These are phyloP conservation scores for Pholiota conissans DNA, from an alignment of 768 basidiomycete genomes.

Conservation along the genomic window DNA sequence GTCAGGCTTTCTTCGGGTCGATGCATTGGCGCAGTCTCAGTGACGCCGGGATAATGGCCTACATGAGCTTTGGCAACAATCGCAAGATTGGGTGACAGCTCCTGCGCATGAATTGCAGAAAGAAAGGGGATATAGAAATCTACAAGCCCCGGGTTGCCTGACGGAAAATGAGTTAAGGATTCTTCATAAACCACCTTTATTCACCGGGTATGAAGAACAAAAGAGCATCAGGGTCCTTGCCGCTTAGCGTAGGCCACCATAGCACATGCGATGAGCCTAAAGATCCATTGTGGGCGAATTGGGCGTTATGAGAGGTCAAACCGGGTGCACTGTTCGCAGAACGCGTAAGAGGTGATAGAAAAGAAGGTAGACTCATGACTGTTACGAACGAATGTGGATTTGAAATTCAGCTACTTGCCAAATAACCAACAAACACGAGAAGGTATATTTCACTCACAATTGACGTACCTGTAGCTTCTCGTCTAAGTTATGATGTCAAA, in stretches of 20 bases:
- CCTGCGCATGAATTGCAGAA: constrained; percentile 41
- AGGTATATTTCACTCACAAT: no score
- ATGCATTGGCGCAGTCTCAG: constrained; percentile 10
- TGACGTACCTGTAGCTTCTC: no score
- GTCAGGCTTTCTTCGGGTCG: constrained; percentile 34
- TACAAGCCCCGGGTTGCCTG: constrained; percentile 60
- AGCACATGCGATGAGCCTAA: constrained; percentile 45
- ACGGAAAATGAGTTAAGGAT: background rate
- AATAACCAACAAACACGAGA: no score
- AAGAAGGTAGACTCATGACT: constrained; percentile 5
- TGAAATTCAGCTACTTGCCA: no score
- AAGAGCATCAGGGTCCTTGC: constrained; percentile 28
- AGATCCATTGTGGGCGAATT: constrained; percentile 38
- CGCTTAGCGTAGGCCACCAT: constrained; percentile 47
- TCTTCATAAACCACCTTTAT: background rate
- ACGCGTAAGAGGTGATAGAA: background rate
- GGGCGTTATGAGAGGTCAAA: constrained; percentile 24
- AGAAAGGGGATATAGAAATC: constrained; percentile 73
- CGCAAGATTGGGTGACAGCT: constrained; percentile 38
- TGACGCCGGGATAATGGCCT: constrained; percentile 54
- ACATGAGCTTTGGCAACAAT: constrained; percentile 66
- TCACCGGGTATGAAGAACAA: constrained; percentile 53
- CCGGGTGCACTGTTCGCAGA: background rate
- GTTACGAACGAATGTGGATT: no score
- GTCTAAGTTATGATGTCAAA: no score